Evolutionary conservation across 768 basidiomycete genomes (phyloP).

Genomic region (Porphyrellus cyaneotinctus): DNA sequence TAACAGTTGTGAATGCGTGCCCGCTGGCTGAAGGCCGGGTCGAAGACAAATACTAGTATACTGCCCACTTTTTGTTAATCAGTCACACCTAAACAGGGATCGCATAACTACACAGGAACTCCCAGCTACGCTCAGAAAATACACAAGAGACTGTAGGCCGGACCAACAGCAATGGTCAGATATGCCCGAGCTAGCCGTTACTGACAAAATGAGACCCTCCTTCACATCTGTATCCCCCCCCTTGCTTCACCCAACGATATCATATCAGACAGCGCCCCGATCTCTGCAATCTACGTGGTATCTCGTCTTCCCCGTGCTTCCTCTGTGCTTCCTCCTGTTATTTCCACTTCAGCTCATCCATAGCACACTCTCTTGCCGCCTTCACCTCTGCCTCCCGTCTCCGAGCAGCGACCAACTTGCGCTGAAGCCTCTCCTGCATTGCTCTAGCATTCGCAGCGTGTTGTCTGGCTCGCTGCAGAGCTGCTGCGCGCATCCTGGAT

Average conservation of each 20-base stretch:
- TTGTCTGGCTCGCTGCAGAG: slow-evolving; percentile 17
- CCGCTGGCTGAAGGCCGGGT: too few relatives aligned
- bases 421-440: slow-evolving; percentile 21
- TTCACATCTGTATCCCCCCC: slow-evolving; percentile 42
- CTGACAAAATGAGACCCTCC: slow-evolving; percentile 44
- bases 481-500: slow-evolving; percentile 17
- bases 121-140: too few relatives aligned
- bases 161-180: background rate
- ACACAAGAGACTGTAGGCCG: background rate
- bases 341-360: slow-evolving; percentile 27
- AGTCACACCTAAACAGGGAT: too few relatives aligned
- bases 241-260: slow-evolving; percentile 41
- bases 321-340: slow-evolving; percentile 36
- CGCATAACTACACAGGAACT: too few relatives aligned
- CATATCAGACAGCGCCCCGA: slow-evolving; percentile 52
- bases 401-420: slow-evolving; percentile 26
- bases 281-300: slow-evolving; percentile 38
- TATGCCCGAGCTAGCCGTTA: slow-evolving; percentile 24
- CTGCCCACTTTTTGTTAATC: too few relatives aligned
- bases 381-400: slow-evolving; percentile 19
- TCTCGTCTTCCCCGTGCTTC: slow-evolving; percentile 19
- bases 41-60: too few relatives aligned
- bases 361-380: slow-evolving; percentile 22
- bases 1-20: too few relatives aligned
- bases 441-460: slow-evolving; percentile 18